These are phyloP conservation scores for Talaromyces sp. DNA, from an alignment of 2,329 filamentous ascomycete species.

Conservation along the genomic window DNA sequence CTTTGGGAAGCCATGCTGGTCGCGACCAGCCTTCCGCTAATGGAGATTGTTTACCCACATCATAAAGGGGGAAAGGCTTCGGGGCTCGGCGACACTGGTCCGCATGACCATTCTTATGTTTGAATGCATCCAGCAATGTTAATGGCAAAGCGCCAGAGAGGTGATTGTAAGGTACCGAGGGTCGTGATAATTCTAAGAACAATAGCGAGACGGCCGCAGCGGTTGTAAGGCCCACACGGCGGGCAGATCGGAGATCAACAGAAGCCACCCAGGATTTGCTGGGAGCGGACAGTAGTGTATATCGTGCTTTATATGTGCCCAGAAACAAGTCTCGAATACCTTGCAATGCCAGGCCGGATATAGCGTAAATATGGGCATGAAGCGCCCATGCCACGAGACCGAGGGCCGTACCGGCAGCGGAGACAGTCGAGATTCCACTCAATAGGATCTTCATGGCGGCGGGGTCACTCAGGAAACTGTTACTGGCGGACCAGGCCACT, in stretches of 20 bases:
- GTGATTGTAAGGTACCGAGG: constrained; percentile 41
- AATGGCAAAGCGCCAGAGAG: constrained; percentile 40
- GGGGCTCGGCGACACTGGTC: constrained; percentile 28
- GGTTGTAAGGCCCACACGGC: constrained; percentile 20
- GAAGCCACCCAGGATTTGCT: constrained; percentile 22
- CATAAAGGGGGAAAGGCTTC: constrained; percentile 31
- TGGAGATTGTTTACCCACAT: constrained; percentile 4
- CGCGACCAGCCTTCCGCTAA: constrained; percentile 25
- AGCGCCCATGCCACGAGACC: constrained; percentile 32
- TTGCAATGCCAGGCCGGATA: constrained; percentile 26
- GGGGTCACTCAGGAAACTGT: constrained; percentile 39
- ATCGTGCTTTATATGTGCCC: constrained; percentile 19
- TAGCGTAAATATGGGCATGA: constrained; percentile 33
- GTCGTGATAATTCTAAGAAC: constrained; percentile 32
- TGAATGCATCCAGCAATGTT: constrained; percentile 36
- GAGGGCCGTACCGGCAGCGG: constrained; percentile 29
- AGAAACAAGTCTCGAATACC: constrained; percentile 21
- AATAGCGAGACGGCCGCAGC: constrained; percentile 31
- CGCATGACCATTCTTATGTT: constrained; percentile 21
- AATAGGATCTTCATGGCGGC: constrained; percentile 42
- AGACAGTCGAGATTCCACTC: constrained; percentile 36
- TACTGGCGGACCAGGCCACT: constrained; percentile 41
- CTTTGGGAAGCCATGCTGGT: constrained; percentile 36
- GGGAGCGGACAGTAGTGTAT: constrained; percentile 21
- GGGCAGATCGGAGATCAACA: constrained; percentile 21